Conservation (phyloP, 2,329 filamentous ascomycete genomes). For the Blastomyces percursus region DNA sequence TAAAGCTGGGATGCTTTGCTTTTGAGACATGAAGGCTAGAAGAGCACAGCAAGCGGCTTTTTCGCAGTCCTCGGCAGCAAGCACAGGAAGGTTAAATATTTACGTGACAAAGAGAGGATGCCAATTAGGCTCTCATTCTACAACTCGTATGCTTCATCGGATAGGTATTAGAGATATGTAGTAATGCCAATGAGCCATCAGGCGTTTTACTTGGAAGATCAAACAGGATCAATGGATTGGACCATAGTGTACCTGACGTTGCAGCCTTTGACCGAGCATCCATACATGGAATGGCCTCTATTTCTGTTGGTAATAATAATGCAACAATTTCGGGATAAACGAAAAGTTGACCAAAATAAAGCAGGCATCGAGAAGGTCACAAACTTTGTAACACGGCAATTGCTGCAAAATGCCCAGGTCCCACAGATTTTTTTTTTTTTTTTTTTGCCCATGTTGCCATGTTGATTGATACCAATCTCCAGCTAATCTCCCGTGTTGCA, state of each 20-base stretch:
- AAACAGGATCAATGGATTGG: neutral
- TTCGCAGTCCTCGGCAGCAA: neutral
- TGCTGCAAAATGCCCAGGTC: neutral
- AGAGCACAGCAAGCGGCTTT: neutral
- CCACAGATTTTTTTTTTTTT: neutral
- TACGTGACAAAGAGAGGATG: neutral
- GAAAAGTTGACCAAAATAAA: neutral
- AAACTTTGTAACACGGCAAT: neutral
- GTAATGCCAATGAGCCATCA: neutral
- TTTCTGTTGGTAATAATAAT: neutral
- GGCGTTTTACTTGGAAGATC: neutral
- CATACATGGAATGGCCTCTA: neutral
- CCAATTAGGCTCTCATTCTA: neutral
- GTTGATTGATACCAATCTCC: neutral
- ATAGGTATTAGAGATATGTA: neutral
- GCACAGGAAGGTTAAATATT: neutral
- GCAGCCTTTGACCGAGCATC: neutral
- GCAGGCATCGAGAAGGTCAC: neutral
- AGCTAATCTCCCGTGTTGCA: neutral
- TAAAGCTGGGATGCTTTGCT: neutral
- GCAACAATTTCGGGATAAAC: neutral
- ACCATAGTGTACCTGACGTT: neutral
- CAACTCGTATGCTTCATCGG: neutral
- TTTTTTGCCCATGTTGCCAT: neutral
- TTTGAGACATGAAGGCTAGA: neutral